Evolutionary conservation across 2,329 filamentous ascomycete genomes (phyloP).

Genomic region (Clonostachys rosea): DNA sequence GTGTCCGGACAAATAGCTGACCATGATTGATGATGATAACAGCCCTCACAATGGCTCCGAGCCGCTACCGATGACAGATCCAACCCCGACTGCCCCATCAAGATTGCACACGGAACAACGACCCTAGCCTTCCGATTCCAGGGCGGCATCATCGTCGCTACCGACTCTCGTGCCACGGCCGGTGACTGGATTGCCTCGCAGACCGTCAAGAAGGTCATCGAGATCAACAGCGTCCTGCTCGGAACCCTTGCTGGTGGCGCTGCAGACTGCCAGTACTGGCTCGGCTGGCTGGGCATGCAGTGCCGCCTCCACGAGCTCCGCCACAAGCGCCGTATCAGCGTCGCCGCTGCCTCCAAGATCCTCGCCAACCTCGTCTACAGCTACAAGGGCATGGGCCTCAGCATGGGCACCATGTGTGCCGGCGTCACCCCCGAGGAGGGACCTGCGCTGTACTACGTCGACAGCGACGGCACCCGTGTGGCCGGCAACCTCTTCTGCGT

Average conservation of each 20-base stretch:
- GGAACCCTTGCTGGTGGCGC: slow-evolving; percentile 98
- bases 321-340: slow-evolving; percentile 97
- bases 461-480: slow-evolving; percentile 85
- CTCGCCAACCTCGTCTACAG: slow-evolving; percentile 96
- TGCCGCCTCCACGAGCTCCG: slow-evolving; percentile 98
- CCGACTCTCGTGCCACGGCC: slow-evolving; percentile 93
- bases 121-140: slow-evolving; percentile 98
- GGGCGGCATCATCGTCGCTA: slow-evolving; percentile 96
- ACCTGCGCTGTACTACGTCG: slow-evolving; percentile 97
- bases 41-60: slow-evolving; percentile 88
- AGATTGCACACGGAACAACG: slow-evolving; percentile 98
- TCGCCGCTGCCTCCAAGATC: slow-evolving; percentile 96
- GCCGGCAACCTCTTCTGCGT: slow-evolving; percentile 97
- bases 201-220: slow-evolving; percentile 99
- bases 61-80: slow-evolving; percentile 95
- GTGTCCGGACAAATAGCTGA: background rate
- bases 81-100: slow-evolving; percentile 97
- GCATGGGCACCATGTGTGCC: slow-evolving; percentile 99
- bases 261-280: slow-evolving; percentile 99
- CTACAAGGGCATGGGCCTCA: slow-evolving; percentile 98
- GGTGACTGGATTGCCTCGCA: slow-evolving; percentile 99
- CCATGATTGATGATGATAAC: background rate
- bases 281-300: slow-evolving; percentile 97
- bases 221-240: slow-evolving; percentile 90
- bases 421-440: slow-evolving; percentile 94